These are phyloP conservation scores for Cucumis cinereus DNA, from an alignment of 306 rosid species.

Conservation along the genomic window DNA sequence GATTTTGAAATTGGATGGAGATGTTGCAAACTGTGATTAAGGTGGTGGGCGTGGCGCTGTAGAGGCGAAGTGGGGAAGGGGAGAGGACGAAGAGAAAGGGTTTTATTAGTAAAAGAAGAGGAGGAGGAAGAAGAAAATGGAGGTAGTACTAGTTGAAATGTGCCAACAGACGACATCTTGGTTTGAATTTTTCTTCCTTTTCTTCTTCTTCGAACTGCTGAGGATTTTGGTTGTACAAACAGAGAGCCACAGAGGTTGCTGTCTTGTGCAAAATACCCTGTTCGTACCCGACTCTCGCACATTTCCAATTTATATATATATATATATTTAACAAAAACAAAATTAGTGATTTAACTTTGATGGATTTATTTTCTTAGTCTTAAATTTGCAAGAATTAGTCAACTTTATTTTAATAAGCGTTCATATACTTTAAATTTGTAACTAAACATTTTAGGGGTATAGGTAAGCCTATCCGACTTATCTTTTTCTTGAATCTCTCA, in stretches of 20 bases:
- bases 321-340: too few relatives aligned
- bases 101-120: conserved; percentile 5
- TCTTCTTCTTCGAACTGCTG: not conserved
- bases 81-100: conserved; percentile 13
- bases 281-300: not conserved
- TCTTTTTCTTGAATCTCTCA: too few relatives aligned
- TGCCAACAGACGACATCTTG: conserved; percentile 28
- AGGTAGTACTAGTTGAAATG: conserved; percentile 18
- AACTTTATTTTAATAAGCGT: too few relatives aligned
- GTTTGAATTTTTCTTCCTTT: not conserved
- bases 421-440: too few relatives aligned
- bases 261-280: not conserved
- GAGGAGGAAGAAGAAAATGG: conserved; percentile 17
- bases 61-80: conserved; percentile 17
- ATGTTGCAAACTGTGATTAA: conserved; percentile 8
- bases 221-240: not conserved
- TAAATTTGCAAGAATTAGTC: too few relatives aligned
- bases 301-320: too few relatives aligned
- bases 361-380: too few relatives aligned
- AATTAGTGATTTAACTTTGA: too few relatives aligned
- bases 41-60: conserved; percentile 7
- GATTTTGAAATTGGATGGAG: not conserved
- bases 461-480: too few relatives aligned
- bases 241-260: not conserved
- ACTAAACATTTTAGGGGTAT: too few relatives aligned